Evolutionary conservation across 2,329 filamentous ascomycete genomes (phyloP).

Genomic region (Talaromyces sp.): DNA sequence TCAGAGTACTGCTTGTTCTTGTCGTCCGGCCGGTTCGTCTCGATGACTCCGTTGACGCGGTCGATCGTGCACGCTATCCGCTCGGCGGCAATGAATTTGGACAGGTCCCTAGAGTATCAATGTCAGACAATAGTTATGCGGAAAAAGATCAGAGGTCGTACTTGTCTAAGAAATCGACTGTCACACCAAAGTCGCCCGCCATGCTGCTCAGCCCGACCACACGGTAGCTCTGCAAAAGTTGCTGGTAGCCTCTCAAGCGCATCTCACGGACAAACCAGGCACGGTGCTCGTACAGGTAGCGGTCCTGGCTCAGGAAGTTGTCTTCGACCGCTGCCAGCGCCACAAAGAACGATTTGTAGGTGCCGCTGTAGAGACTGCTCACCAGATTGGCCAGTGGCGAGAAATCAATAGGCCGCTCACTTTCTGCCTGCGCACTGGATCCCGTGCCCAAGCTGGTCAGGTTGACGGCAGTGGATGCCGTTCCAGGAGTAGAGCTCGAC

Average conservation of each 20-base stretch:
- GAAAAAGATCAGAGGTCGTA: conserved; percentile 39
- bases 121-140: conserved; percentile 10
- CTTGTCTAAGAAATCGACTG: conserved; percentile 92
- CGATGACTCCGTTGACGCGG: conserved; percentile 91
- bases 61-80: conserved; percentile 96
- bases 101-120: conserved; percentile 63
- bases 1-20: conserved; percentile 99
- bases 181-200: conserved; percentile 95
- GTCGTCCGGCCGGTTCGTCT: conserved; percentile 95
- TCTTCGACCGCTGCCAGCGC: conserved; percentile 87
- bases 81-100: conserved; percentile 92
- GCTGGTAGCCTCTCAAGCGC: conserved; percentile 92
- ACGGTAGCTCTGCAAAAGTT: conserved; percentile 93
- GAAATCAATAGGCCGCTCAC: conserved; percentile 82
- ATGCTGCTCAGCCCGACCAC: conserved; percentile 96
- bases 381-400: conserved; percentile 80
- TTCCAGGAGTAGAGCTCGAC: conserved; percentile 45
- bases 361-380: conserved; percentile 83
- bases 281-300: conserved; percentile 92
- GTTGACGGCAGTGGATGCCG: conserved; percentile 72
- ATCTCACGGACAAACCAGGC: conserved; percentile 98
- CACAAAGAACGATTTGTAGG: conserved; percentile 91
- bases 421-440: conserved; percentile 61
- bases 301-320: conserved; percentile 86
- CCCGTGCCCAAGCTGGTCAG: conserved; percentile 73